Conservation (phyloP, 345 rosid genomes). For the Schrenkiella parvula region DNA sequence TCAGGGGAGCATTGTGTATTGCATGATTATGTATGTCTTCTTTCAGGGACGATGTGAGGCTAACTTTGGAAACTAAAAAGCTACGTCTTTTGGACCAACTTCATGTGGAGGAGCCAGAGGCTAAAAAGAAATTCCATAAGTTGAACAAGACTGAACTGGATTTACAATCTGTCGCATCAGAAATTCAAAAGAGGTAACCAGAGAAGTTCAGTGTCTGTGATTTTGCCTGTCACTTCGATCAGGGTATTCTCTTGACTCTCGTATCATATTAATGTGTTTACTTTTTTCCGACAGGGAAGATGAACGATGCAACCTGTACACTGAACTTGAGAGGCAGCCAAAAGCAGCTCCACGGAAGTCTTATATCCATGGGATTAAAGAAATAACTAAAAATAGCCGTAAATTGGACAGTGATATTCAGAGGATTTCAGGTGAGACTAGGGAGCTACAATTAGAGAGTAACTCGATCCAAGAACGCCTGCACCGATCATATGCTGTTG, state of each 20-base stretch:
- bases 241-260: neutral
- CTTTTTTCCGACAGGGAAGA: conserved; percentile 46
- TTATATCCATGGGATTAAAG: conserved; percentile 58
- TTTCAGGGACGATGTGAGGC: conserved; percentile 51
- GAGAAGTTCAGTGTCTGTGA: conserved; percentile 4
- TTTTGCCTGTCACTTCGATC: neutral
- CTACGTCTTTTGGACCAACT: conserved; percentile 55
- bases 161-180: conserved; percentile 44
- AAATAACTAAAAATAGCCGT: conserved; percentile 78
- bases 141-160: conserved; percentile 56
- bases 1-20: neutral
- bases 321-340: conserved; percentile 48
- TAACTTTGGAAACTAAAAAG: conserved; percentile 53
- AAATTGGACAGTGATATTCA: conserved; percentile 78
- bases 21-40: neutral
- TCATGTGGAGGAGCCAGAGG: conserved; percentile 46
- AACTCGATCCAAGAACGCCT: conserved; percentile 83
- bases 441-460: conserved; percentile 82
- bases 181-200: conserved; percentile 53
- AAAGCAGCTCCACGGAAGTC: conserved; percentile 54
- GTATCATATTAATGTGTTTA: neutral
- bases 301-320: conserved; percentile 44
- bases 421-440: conserved; percentile 65
- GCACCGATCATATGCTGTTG: conserved; percentile 69
- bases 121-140: conserved; percentile 50